Evolutionary conservation across 176 grass and related monocot genomes (phyloP).

Genomic region (Cenchrus americanus): DNA sequence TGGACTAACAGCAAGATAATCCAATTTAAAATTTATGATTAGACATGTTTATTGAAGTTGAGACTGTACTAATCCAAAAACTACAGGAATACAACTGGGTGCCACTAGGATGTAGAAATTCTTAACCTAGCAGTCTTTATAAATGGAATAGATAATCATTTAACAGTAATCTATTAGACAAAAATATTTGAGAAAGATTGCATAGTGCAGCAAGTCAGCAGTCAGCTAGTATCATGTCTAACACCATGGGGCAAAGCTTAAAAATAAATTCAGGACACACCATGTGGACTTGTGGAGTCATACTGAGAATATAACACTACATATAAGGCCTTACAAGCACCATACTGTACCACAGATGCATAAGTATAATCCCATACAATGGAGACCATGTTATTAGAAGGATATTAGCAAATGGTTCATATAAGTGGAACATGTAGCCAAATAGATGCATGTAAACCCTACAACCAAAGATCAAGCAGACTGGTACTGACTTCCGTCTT

Average conservation of each 20-base stretch:
- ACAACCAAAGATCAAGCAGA: constrained; percentile 21
- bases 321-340: too few species aligned
- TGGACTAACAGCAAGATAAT: neutral
- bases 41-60: constrained; percentile 7
- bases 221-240: too few species aligned
- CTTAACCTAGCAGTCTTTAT: too few species aligned
- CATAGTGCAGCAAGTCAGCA: too few species aligned
- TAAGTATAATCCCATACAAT: neutral
- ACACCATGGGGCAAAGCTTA: too few species aligned
- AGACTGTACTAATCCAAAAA: neutral
- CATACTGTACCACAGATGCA: too few species aligned
- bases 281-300: too few species aligned
- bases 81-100: neutral
- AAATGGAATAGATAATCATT: too few species aligned
- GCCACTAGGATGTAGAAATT: neutral
- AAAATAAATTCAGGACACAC: too few species aligned
- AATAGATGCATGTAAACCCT: neutral
- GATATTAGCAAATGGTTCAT: neutral
- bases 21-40: neutral
- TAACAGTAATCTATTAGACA: too few species aligned
- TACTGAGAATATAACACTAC: too few species aligned
- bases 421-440: neutral
- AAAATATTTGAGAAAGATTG: too few species aligned
- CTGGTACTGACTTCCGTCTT: neutral
- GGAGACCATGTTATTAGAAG: neutral